These are phyloP conservation scores for Balamuthia mandrillaris DNA, from an alignment of 208 protist species.

Conservation along the genomic window DNA sequence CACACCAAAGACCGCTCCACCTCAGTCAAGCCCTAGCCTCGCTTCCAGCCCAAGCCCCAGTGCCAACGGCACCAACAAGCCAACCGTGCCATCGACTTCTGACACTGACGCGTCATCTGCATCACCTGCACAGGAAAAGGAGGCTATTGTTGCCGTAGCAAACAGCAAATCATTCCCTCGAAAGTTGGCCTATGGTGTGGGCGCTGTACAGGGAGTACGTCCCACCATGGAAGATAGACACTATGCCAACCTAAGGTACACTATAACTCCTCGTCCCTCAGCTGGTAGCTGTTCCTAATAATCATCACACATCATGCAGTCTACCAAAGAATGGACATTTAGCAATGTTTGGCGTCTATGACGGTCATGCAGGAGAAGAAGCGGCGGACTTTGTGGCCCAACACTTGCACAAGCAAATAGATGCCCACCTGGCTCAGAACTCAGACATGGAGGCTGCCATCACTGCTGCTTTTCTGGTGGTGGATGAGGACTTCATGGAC, in stretches of 20 bases:
- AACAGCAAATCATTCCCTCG: too few species aligned
- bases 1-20: too few species aligned
- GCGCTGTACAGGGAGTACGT: background rate
- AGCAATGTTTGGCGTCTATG: slow-evolving; percentile 20
- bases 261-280: too few species aligned
- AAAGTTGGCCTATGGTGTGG: background rate
- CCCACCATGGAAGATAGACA: slow-evolving; percentile 16
- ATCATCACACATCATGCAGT: too few species aligned
- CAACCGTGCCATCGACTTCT: too few species aligned
- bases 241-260: background rate
- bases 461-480: background rate
- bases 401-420: background rate
- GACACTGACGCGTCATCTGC: too few species aligned
- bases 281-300: too few species aligned
- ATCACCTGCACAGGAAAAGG: too few species aligned
- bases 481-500: slow-evolving; percentile 29
- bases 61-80: too few species aligned
- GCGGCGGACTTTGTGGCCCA: background rate
- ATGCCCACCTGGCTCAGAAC: background rate
- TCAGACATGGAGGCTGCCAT: background rate
- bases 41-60: too few species aligned
- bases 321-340: slow-evolving; percentile 5
- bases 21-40: too few species aligned
- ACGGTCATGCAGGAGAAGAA: slow-evolving; percentile 19
- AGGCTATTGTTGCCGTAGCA: too few species aligned